Conservation (phyloP, 1,284 basidiomycete species). For the Gomphus sp. region DNA sequence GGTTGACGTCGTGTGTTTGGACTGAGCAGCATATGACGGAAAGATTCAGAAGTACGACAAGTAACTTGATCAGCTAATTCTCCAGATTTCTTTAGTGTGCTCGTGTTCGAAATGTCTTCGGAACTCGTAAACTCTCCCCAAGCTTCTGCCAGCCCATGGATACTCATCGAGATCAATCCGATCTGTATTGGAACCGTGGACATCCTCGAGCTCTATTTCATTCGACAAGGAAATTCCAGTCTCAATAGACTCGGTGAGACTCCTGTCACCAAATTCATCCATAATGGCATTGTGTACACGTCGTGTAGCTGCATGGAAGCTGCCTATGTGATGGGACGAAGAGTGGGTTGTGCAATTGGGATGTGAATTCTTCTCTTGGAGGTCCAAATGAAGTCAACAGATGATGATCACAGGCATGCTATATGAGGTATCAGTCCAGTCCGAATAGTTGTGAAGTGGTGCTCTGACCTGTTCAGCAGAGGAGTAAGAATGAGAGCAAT, state of each 20-base stretch:
- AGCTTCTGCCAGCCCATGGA: not conserved
- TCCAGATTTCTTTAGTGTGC: too few relatives aligned
- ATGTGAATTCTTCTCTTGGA: not conserved
- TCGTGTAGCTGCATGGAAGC: not conserved
- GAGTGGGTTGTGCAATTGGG: not conserved
- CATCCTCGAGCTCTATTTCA: not conserved
- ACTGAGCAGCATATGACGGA: too few relatives aligned
- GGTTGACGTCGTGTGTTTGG: too few relatives aligned
- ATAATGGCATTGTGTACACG: not conserved
- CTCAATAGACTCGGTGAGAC: not conserved
- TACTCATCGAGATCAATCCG: not conserved
- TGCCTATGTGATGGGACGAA: not conserved
- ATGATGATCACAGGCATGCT: not conserved
- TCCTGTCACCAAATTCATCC: not conserved
- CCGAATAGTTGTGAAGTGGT: not conserved
- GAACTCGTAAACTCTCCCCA: too few relatives aligned
- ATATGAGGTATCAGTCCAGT: not conserved
- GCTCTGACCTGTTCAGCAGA: not conserved
- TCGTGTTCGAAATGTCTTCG: too few relatives aligned
- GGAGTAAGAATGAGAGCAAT: not conserved
- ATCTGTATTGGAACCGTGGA: not conserved
- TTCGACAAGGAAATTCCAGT: not conserved
- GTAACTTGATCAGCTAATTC: too few relatives aligned
- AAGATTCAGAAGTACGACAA: too few relatives aligned
- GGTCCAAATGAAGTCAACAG: not conserved